Evolutionary conservation across 106 monocot genomes (phyloP), one percentile per base, ranked within the genome.

Genomic region (Dendrobium huoshanense): DNA sequence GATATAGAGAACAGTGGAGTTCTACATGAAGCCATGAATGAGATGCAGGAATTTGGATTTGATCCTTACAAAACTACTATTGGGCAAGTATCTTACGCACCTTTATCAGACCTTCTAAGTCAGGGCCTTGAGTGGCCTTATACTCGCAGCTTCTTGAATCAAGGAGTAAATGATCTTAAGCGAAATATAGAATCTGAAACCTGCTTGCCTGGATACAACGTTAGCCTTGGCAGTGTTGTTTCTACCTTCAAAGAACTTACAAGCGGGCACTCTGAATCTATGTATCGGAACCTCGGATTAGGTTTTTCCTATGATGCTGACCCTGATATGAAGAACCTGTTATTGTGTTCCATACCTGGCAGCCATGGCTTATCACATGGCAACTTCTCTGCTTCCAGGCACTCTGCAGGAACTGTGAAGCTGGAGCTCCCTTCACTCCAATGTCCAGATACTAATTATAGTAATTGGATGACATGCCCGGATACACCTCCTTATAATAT

Each of bases 391-490:
- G 77, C 92, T 90, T 94, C 89, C 78, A 79, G 82, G 68, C 43
- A 83, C 75, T 65, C 54, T 80, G 10, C 40, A 54, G 88, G 76
- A 85, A 42, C 88, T 81, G 80, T 78, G 89, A 92, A 94, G 92
- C 20, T 83, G 85, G 96, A 96, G 96, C 96, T 96, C 96, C 96
- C 96, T 96, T 96, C 96, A 96, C 88, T 94, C 96, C 96, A 96
- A 96, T 87, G 86, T 91, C 33, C 67, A 56, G 81, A 79, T 75
- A 73, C 19, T 65, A 29, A 67, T 42, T 78, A 56, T 59, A 24
- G 56, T 80, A 83, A 81, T 75, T 80, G 59, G 79, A 77, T 87
- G 31, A 61, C 77, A 48, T 79, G 11, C 41, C 24, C 56, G 2
- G 16, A 76, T 3, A 9, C 58, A 49, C 80, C 88, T 27, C 9